Percentiles rank a stretch among this genome's conserved stretches.
Conservation (phyloP, 768 basidiomycete species). For the Rhizopogon rudus region DNA sequence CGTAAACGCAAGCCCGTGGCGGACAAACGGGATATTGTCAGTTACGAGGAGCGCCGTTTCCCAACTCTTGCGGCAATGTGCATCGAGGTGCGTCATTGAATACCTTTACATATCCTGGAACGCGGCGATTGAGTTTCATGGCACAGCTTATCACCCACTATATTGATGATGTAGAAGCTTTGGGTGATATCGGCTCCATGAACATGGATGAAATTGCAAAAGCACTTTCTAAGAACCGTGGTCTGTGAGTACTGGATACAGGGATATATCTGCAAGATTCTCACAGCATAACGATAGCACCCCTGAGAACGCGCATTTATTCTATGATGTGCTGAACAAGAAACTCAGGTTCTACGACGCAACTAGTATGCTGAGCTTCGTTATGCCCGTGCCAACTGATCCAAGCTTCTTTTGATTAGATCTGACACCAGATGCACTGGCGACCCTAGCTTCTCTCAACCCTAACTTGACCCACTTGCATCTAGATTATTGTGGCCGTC, state of each 20-base stretch:
- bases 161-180: conserved; percentile 84
- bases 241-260: conserved; percentile 52
- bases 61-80: conserved; percentile 75
- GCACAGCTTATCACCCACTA: conserved; percentile 75
- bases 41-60: conserved; percentile 66
- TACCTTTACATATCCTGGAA: neutral
- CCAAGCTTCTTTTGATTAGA: conserved; percentile 37
- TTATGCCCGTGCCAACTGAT: neutral
- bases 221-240: conserved; percentile 74
- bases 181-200: conserved; percentile 82
- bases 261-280: neutral
- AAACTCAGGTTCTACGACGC: conserved; percentile 80
- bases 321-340: conserved; percentile 71
- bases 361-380: conserved; percentile 57
- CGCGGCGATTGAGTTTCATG: neutral
- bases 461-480: conserved; percentile 76
- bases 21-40: conserved; percentile 63
- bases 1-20: conserved; percentile 58
- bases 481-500: conserved; percentile 82
- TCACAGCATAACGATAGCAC: conserved; percentile 42
- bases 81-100: conserved; percentile 50
- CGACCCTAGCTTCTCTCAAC: conserved; percentile 73
- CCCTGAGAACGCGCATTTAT: conserved; percentile 72
- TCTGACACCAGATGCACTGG: conserved; percentile 61
- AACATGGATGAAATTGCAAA: conserved; percentile 85